Percentiles rank a stretch among this genome's conserved stretches.
Conservation (phyloP, 352 stramenopile species). For the Pythium chondricola region DNA sequence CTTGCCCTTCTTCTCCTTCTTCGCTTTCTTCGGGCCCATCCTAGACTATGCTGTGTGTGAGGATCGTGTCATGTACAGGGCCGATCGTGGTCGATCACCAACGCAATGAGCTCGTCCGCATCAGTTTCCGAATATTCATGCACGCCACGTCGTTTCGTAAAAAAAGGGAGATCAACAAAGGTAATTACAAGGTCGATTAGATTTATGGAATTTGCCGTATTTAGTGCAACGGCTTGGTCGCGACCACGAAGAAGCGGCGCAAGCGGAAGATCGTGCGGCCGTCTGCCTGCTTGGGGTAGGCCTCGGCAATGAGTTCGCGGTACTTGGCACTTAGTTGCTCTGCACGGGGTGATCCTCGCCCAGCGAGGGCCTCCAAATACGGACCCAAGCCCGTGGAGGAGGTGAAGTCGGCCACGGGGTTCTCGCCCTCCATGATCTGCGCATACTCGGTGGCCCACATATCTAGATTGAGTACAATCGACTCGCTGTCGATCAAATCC, state of each 20-base stretch:
- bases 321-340: slow-evolving; percentile 46
- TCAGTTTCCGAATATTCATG: too few species aligned
- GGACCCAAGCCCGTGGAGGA: slow-evolving; percentile 47
- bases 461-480: slow-evolving; percentile 24
- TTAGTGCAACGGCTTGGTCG: slow-evolving; percentile 26
- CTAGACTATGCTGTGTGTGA: too few species aligned
- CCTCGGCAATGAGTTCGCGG: slow-evolving; percentile 38
- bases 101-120: too few species aligned
- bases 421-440: slow-evolving; percentile 53
- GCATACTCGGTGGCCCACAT: slow-evolving; percentile 64
- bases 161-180: background rate
- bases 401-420: slow-evolving; percentile 64
- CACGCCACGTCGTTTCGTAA: slow-evolving; percentile 23
- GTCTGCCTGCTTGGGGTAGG: slow-evolving; percentile 55
- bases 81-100: too few species aligned
- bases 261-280: slow-evolving; percentile 50
- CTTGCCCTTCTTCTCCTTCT: slow-evolving; percentile 62
- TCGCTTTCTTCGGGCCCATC: slow-evolving; percentile 66
- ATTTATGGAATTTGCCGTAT: slow-evolving; percentile 5
- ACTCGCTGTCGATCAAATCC: slow-evolving; percentile 2
- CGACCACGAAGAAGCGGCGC: background rate
- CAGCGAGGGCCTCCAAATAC: slow-evolving; percentile 48
- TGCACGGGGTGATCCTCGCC: slow-evolving; percentile 18
- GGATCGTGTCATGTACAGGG: too few species aligned
- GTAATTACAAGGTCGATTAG: slow-evolving; percentile 2